Evolutionary conservation across 2,329 filamentous ascomycete species (phyloP).

Genomic region (Catunica adiposa): DNA sequence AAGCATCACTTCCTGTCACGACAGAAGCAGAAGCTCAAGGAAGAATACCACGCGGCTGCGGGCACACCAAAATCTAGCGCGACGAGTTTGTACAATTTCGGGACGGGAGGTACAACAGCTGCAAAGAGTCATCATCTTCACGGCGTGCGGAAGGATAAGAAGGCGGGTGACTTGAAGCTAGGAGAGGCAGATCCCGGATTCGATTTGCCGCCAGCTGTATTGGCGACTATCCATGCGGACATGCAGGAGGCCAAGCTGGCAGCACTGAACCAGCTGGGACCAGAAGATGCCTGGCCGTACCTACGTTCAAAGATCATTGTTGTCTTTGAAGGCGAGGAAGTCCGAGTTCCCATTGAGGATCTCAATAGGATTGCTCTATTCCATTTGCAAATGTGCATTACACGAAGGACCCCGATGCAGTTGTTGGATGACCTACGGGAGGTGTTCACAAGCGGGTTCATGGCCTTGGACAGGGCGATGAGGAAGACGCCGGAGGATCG

Average conservation of each 20-base stretch:
- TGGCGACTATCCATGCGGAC: constrained; percentile 8
- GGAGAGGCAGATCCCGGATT: constrained; percentile 5
- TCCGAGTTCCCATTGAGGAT: constrained; percentile 66
- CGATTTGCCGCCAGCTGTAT: constrained; percentile 10
- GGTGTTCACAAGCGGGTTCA: constrained; percentile 65
- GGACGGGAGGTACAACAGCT: constrained; percentile 53
- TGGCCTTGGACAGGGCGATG: constrained; percentile 69
- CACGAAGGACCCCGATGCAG: constrained; percentile 51
- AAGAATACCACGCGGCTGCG: constrained; percentile 57
- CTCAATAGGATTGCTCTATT: constrained; percentile 66
- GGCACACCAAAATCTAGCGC: constrained; percentile 56
- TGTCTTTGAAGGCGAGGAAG: constrained; percentile 67
- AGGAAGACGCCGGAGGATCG: constrained; percentile 65
- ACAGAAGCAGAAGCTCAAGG: constrained; percentile 64
- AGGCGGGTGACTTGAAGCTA: constrained; percentile 10
- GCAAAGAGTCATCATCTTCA: constrained; percentile 9
- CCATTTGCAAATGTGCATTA: constrained; percentile 63
- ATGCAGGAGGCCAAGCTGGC: constrained; percentile 10
- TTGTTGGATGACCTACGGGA: constrained; percentile 65
- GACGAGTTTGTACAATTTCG: constrained; percentile 61
- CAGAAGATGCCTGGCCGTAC: constrained; percentile 70
- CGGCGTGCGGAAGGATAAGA: constrained; percentile 13
- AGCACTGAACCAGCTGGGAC: constrained; percentile 18
- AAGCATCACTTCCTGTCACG: constrained; percentile 66
- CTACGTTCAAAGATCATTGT: constrained; percentile 59